Conservation (phyloP, 768 basidiomycete genomes). For the Leccinum obscurum region DNA sequence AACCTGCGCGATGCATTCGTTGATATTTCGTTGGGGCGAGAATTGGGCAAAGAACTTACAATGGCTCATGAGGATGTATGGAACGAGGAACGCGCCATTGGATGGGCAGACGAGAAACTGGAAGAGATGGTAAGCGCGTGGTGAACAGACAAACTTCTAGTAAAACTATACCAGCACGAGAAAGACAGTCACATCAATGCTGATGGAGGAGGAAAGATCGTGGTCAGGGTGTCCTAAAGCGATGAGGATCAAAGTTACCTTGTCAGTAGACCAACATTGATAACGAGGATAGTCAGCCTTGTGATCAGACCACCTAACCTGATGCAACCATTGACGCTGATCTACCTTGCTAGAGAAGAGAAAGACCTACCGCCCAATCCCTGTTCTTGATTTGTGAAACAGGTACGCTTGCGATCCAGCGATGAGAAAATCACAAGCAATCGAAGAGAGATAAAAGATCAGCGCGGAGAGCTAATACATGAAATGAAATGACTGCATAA, state of each 20-base stretch:
- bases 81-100: constrained; percentile 38
- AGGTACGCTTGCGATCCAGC: constrained; percentile 36
- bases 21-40: background rate
- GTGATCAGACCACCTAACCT: constrained; percentile 36
- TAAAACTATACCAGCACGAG: constrained; percentile 22
- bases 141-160: background rate
- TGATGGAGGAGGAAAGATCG: constrained; percentile 9
- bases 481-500: background rate
- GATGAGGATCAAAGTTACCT: constrained; percentile 22
- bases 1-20: constrained; percentile 23
- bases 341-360: background rate
- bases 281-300: constrained; percentile 33
- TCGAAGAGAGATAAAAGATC: constrained; percentile 34
- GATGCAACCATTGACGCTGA: background rate
- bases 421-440: constrained; percentile 36
- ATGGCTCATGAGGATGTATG: constrained; percentile 40
- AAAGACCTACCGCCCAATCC: constrained; percentile 29
- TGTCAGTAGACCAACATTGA: constrained; percentile 38
- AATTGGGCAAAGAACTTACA: constrained; percentile 20
- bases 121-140: constrained; percentile 1
- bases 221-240: background rate
- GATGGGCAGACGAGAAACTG: constrained; percentile 38
- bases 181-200: constrained; percentile 31
- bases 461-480: constrained; percentile 29
- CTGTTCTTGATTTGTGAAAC: constrained; percentile 32